These are phyloP conservation scores for Senecio squalidus DNA, from an alignment of 140 eudicot genomes.

Conservation along the genomic window DNA sequence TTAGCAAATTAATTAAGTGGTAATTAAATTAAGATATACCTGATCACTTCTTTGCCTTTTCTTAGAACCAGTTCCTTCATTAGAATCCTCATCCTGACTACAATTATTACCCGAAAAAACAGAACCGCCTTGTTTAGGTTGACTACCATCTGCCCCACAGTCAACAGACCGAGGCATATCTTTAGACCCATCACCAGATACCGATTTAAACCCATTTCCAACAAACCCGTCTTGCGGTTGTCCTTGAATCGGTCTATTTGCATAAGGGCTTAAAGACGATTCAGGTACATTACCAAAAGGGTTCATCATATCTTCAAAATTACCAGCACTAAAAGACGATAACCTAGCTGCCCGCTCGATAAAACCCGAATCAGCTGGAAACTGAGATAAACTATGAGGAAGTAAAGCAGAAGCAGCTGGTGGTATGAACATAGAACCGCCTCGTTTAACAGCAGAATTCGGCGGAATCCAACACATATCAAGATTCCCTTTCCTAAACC, in stretches of 20 bases:
- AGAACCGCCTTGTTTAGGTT: conserved; percentile 48
- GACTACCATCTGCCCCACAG: conserved; percentile 41
- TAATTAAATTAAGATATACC: conserved; percentile 38
- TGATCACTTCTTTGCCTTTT: conserved; percentile 67
- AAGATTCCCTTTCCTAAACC: conserved; percentile 29
- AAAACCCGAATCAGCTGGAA: conserved; percentile 75
- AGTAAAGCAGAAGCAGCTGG: conserved; percentile 36
- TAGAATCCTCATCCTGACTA: conserved; percentile 50
- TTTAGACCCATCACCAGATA: conserved; percentile 37
- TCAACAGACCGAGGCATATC: conserved; percentile 32
- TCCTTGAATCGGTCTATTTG: conserved; percentile 38
- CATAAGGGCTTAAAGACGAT: conserved; percentile 28
- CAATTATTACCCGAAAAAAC: conserved; percentile 42
- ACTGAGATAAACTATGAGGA: conserved; percentile 64
- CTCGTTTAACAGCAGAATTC: conserved; percentile 43
- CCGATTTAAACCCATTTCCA: conserved; percentile 33
- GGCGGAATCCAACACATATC: conserved; percentile 43
- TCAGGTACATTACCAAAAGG: conserved; percentile 45
- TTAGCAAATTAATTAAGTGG: too few species aligned
- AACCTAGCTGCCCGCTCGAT: conserved; percentile 72
- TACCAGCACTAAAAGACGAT: conserved; percentile 73
- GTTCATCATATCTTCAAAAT: conserved; percentile 51
- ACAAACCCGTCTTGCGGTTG: conserved; percentile 41
- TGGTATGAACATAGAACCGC: conserved; percentile 42
- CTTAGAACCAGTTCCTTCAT: conserved; percentile 50